These are phyloP conservation scores for Pestalotiopsis sp. DNA, from an alignment of 2,329 filamentous ascomycete genomes.

Conservation along the genomic window DNA sequence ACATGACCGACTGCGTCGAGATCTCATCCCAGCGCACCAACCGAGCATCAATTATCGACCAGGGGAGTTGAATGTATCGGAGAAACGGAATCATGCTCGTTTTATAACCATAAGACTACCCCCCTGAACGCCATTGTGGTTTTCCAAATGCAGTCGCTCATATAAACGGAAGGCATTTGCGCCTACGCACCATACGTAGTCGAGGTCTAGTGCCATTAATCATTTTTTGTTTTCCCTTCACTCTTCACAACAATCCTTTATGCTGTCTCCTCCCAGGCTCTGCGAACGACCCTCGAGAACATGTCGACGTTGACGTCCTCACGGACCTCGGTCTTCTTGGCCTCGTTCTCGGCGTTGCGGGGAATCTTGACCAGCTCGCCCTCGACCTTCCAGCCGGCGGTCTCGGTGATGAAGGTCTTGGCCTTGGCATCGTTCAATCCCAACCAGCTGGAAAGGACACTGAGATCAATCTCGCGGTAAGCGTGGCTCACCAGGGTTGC, in stretches of 20 bases:
- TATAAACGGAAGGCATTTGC: not conserved
- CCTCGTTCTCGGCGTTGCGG: conserved; percentile 95
- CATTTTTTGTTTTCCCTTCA: not conserved
- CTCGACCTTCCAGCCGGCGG: conserved; percentile 85
- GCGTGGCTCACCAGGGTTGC: conserved; percentile 83
- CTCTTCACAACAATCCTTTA: conserved; percentile 32
- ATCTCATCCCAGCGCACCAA: not conserved
- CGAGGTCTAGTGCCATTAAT: not conserved
- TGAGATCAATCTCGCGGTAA: conserved; percentile 71
- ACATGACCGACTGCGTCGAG: not conserved
- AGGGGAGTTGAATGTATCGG: not conserved
- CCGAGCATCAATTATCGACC: not conserved
- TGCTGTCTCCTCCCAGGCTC: conserved; percentile 83
- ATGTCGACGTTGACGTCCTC: conserved; percentile 94
- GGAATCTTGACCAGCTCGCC: conserved; percentile 74
- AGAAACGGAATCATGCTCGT: not conserved
- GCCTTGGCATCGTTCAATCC: conserved; percentile 70
- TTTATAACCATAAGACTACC: conserved; percentile 7
- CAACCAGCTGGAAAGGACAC: conserved; percentile 75
- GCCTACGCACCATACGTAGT: conserved; percentile 7
- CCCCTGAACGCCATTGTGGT: conserved; percentile 9
- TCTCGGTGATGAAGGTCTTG: conserved; percentile 79
- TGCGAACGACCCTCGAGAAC: conserved; percentile 77
- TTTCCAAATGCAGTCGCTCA: conserved; percentile 8
- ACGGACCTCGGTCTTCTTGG: conserved; percentile 90